Evolutionary conservation across 345 rosid species (phyloP), one percentile per base, ranked within the genome.

Genomic region (Kandelia obovata): DNA sequence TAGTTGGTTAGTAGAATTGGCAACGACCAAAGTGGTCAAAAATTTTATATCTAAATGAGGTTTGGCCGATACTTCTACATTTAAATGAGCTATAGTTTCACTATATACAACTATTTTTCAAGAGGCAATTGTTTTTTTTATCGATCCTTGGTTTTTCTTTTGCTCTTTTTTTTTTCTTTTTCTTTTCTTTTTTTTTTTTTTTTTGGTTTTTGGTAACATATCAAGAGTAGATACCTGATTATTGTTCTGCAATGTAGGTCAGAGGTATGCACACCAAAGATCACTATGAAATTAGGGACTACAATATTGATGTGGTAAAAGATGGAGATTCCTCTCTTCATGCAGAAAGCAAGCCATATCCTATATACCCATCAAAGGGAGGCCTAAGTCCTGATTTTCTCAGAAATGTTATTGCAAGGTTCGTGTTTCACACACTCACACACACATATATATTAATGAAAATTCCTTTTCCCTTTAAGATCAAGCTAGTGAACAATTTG

Each of bases 281-380:
- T 86, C 99, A 92, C 80, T 95, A 85, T 81, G 97, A 95, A 81
- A 86, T 95, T 82, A 85, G 87, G 81, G 96, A 92, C 58, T 95
- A 91, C 73, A 78, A 77, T 73, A 92, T 92, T 65, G 93, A 92
- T 73, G 80, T 85, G 77, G 81, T 95, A 68, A 81, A 86, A 77
- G 93, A 88, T 87, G 80, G 81, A 1, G 92, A 82, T 71, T 78
- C 89, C 58, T 84, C 86, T 73, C 74, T 75, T 76, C 75, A 61
- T 61, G 69, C 75, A 60, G 84, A 81, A 66, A 87, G 76, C 77
- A 89, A 86, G 81, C 96, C 96, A 32, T 90, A 89, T 83, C 96
- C 96, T 71, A 95, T 95, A 63, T 92, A 95, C 82, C 96, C 97
- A 68, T 87, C 96, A 61, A 95, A 92, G 83, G 96, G 99, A 71